Conservation (phyloP, 306 rosid species). For the Prunus dulcis region DNA sequence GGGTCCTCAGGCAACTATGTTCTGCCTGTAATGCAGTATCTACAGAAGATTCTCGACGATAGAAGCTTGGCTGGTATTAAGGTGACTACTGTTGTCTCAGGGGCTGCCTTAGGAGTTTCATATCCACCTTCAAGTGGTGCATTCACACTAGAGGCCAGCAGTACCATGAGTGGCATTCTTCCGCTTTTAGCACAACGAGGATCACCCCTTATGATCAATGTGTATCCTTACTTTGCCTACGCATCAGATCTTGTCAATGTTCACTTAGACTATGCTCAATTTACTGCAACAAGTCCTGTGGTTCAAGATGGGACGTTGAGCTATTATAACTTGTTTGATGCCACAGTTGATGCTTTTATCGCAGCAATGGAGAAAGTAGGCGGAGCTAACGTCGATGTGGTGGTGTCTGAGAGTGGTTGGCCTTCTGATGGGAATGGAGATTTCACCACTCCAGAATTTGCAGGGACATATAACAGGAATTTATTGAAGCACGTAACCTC, state of each 20-base stretch:
- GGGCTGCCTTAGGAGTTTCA: not conserved
- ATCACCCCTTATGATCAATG: conserved; percentile 35
- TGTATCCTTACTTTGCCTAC: conserved; percentile 40
- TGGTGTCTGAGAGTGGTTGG: conserved; percentile 40
- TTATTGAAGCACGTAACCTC: conserved; percentile 8
- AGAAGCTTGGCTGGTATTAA: conserved; percentile 3
- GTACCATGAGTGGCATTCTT: conserved; percentile 8
- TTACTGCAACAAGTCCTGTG: not conserved
- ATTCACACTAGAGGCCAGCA: not conserved
- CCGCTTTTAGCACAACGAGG: conserved; percentile 10
- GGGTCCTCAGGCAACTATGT: not conserved
- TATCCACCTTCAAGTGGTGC: conserved; percentile 29
- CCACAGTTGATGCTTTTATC: conserved; percentile 33
- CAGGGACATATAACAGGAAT: conserved; percentile 26
- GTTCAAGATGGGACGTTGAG: conserved; percentile 2
- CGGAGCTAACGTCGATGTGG: conserved; percentile 12
- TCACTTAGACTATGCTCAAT: conserved; percentile 18
- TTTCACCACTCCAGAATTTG: conserved; percentile 14
- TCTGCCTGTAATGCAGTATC: conserved; percentile 19
- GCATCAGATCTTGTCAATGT: conserved; percentile 23
- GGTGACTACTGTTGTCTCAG: conserved; percentile 30
- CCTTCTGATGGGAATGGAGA: conserved; percentile 31
- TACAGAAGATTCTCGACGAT: conserved; percentile 9
- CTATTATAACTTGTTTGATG: conserved; percentile 34
- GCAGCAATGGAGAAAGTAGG: conserved; percentile 24